Conservation (phyloP, 1,284 basidiomycete species). For the Boletus semigastroideus region DNA sequence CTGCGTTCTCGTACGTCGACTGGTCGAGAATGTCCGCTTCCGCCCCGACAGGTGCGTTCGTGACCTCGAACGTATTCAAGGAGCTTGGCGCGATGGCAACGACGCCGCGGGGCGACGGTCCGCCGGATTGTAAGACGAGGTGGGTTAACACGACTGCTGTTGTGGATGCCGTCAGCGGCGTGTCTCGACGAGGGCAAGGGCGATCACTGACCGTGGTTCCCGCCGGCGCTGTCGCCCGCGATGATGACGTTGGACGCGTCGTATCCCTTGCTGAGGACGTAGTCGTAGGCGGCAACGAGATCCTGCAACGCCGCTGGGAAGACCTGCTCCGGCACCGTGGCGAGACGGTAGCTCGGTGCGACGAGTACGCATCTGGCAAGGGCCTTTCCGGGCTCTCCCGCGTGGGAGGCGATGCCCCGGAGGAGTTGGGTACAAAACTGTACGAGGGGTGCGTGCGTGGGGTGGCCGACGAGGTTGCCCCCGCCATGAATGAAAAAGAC, state of each 20-base stretch:
- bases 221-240: slow-evolving; percentile 30
- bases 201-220: slow-evolving; percentile 19
- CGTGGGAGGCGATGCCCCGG: slow-evolving; percentile 1
- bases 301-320: slow-evolving; percentile 30
- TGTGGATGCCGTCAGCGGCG: neutral
- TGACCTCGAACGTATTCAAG: neutral
- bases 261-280: slow-evolving; percentile 26
- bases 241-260: slow-evolving; percentile 17
- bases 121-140: slow-evolving; percentile 14
- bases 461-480: slow-evolving; percentile 22
- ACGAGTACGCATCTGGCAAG: slow-evolving; percentile 10
- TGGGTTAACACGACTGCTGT: slow-evolving; percentile 27
- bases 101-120: slow-evolving; percentile 9
- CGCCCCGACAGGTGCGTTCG: neutral
- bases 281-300: slow-evolving; percentile 25
- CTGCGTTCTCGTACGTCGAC: rapidly evolving
- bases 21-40: slow-evolving; percentile 8
- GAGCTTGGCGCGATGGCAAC: slow-evolving; percentile 12
- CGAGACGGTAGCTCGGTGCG: slow-evolving; percentile 27
- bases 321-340: slow-evolving; percentile 21
- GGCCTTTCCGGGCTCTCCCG: neutral
- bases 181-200: neutral
- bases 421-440: slow-evolving; percentile 18
- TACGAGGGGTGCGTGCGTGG: slow-evolving; percentile 1
- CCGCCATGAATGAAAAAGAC: slow-evolving; percentile 30